These are phyloP conservation scores for Amanita rubescens DNA, from an alignment of 768 basidiomycete species.

Conservation along the genomic window DNA sequence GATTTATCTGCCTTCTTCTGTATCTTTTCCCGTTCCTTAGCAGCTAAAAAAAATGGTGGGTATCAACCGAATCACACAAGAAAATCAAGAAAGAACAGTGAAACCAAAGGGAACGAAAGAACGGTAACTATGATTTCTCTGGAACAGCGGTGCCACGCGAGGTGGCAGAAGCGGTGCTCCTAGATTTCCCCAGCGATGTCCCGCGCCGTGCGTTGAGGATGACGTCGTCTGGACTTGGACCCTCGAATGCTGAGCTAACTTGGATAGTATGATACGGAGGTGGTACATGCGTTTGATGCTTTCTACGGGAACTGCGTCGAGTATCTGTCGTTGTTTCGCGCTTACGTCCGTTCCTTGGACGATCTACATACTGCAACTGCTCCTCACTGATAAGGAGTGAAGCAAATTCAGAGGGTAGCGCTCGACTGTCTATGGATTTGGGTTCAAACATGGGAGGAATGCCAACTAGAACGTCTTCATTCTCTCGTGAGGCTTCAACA, in stretches of 20 bases:
- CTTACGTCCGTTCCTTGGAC: constrained; percentile 9
- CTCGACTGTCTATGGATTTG: constrained; percentile 48
- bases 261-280: constrained; percentile 30
- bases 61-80: constrained; percentile 20
- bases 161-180: constrained; percentile 13
- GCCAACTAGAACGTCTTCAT: constrained; percentile 26
- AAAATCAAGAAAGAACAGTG: constrained; percentile 18
- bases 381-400: constrained; percentile 57
- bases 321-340: constrained; percentile 8
- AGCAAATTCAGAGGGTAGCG: constrained; percentile 73
- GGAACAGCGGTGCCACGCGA: constrained; percentile 16
- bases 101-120: constrained; percentile 10
- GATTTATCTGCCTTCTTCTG: constrained; percentile 47
- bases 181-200: constrained; percentile 47
- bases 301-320: constrained; percentile 14
- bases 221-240: constrained; percentile 88
- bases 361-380: constrained; percentile 31
- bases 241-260: constrained; percentile 60
- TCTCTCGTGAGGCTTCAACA: constrained; percentile 27
- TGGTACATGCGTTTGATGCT: constrained; percentile 16
- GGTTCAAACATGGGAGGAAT: constrained; percentile 53
- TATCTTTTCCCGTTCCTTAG: constrained; percentile 74
- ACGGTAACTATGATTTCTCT: constrained; percentile 17
- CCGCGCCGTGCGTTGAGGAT: constrained; percentile 76
- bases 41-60: constrained; percentile 49